Percentiles rank a stretch among this genome's conserved stretches.
phyloP scores from a whole-genome alignment of 2,329 filamentous ascomycete genomes.

The Xylariaceae sp. region DNA sequence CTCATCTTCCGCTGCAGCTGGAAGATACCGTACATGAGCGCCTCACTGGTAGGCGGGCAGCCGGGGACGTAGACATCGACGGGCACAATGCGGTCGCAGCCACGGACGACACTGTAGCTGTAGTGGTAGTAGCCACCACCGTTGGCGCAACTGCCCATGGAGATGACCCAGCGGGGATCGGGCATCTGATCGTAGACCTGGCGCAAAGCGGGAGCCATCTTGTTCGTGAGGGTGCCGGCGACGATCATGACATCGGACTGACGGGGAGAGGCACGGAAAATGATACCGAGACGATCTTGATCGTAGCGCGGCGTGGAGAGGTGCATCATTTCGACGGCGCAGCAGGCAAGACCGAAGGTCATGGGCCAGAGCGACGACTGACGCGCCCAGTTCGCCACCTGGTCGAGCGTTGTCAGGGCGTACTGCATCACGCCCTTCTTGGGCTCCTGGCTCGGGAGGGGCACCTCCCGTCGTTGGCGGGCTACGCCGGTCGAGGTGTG shows the following conservation, averaged over 20 bases:
- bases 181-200: constrained; percentile 97
- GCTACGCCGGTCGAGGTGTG: constrained; percentile 51
- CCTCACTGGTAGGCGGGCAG: constrained; percentile 59
- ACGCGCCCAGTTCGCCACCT: constrained; percentile 76
- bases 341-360: constrained; percentile 85
- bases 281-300: constrained; percentile 81
- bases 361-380: constrained; percentile 84
- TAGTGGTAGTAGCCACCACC: constrained; percentile 86
- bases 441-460: constrained; percentile 69
- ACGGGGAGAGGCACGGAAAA: constrained; percentile 81
- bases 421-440: constrained; percentile 81
- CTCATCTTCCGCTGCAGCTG: constrained; percentile 74
- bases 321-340: constrained; percentile 91
- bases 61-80: constrained; percentile 78
- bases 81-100: constrained; percentile 70
- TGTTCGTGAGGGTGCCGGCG: constrained; percentile 87
- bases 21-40: constrained; percentile 66
- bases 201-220: constrained; percentile 87
- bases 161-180: constrained; percentile 78
- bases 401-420: constrained; percentile 76
- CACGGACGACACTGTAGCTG: constrained; percentile 70
- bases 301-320: constrained; percentile 83
- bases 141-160: constrained; percentile 81
- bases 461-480: constrained; percentile 63
- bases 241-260: constrained; percentile 94